Base-by-base conservation (phyloP, 164 flowering plant genomes). In the Berberis thunbergii region DNA sequence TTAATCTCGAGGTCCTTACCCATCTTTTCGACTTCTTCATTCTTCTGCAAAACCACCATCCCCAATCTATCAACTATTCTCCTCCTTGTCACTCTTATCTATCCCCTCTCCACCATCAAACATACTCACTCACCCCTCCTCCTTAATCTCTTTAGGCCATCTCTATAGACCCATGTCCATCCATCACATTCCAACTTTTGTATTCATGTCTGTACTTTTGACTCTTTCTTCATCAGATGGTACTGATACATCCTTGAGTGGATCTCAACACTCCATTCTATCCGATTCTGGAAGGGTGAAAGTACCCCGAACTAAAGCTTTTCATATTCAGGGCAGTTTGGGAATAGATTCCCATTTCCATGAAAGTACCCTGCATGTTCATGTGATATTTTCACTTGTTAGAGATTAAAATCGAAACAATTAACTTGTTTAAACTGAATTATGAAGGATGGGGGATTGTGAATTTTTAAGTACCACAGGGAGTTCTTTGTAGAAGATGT, bases 401-500 rank as follows among this genome's bases (percentile, higher is more conserved):
- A 64, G 57, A 41, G 0, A 50, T 26, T 8, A 8, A 11, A 26
- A 26, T 26, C 26, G 26, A 26, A 26, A 26, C 26, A 26, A 5
- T 12, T 40, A 40, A 56, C 11, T 41, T 40, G n/a, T 43, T 4
- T 43, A 6, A 50, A 7, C 58, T 49, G 10, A 45, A 0, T 7
- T 45, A 26, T 54, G 39, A 39, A 60, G 54, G 40, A 61, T 6
- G 49, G 39, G 26, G 26, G 44, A 58, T 13, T n/a, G 10, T 54
- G 26, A 43, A 45, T 4, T 45, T 26, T n/a, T 8, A 44, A 1
- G 70, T 86, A 93, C 97, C 90, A 88, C 87, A 26, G 97, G 97
- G 39, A 93, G 89, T 62, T 93, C 98, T 74, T 88, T 93, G 87
- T 72, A 77, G 83, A 93, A 90, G 79, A 93, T 93, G 89, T 75